Base-by-base conservation (phyloP, 495 filamentous ascomycete species). In the Talaromyces trachyspermus region DNA sequence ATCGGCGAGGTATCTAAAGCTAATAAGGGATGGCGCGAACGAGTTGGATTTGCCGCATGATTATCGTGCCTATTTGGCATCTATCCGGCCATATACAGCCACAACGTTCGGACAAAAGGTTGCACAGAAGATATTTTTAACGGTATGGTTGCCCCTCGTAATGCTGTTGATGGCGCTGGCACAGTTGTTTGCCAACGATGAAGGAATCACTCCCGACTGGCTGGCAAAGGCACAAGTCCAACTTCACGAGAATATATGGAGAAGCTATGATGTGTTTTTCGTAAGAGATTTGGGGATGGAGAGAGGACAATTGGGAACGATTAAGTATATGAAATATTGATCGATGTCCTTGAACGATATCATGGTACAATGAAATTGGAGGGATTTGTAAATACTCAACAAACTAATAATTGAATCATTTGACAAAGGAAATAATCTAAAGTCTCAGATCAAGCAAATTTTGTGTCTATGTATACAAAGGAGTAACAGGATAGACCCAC, bases 41-140 rank as follows among this genome's bases (percentile, higher is more conserved):
- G 88, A 98, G 62, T 83, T 89, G 60, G 68, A 73, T 9, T 69
- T 98, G 0, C 92, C 92, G 0, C 50, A 68, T 0, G 79, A 85
- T 26, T 98, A 95, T 57, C 74, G 75, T 48, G 60, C 54, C 2
- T 91, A 89, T 59, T 73, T 98, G 1, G 61, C 69, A 8, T 54
- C 66, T 10, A 70, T 95, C 14, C 74, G 72, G 26, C 62, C 85
- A 5, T 98, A 90, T 61, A 79, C 64, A 0, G 68, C 78, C 5
- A 95, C 88, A 3, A 82, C 75, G 0, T 43, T 50, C 23, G 65
- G 76, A 17, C 92, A 98, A 63, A 61, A 60, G 43, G 39, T 88
- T 0, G 92, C 89, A 0, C 65, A 69, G 43, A 61, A 66, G 9
- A 39, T 89, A 0, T 82, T 94, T 48, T 9, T 81, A 22, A 52